Conservation (phyloP, 306 rosid genomes). For the Urtica urens region DNA sequence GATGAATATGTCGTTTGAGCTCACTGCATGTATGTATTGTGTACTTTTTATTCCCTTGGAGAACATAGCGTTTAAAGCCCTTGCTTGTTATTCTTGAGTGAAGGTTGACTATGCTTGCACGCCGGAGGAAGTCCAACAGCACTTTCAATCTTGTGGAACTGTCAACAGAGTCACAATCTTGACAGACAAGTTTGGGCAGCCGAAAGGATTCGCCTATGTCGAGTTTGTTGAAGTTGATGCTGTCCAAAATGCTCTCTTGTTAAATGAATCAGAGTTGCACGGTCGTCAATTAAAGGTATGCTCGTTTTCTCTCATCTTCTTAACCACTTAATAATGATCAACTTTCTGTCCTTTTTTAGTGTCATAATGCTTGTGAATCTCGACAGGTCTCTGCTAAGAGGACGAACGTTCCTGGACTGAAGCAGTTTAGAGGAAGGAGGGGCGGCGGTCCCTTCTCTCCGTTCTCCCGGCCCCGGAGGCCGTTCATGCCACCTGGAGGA, state of each 20-base stretch:
- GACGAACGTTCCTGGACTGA: conserved; percentile 91
- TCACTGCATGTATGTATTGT: not conserved
- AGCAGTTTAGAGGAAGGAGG: conserved; percentile 79
- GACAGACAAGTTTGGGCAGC: conserved; percentile 99
- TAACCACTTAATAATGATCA: too few species aligned
- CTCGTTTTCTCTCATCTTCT: too few species aligned
- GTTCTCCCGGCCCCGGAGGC: conserved; percentile 58
- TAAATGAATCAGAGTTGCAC: conserved; percentile 93
- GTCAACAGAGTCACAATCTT: conserved; percentile 95
- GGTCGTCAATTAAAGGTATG: conserved; percentile 95
- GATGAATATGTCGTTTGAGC: not conserved
- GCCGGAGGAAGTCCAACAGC: conserved; percentile 99
- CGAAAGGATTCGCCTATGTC: conserved; percentile 96
- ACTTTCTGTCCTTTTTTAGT: conserved; percentile 12
- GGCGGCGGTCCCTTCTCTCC: conserved; percentile 30
- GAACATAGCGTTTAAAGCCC: not conserved
- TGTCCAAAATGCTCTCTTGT: conserved; percentile 80
- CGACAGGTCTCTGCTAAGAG: conserved; percentile 92
- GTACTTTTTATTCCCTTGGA: not conserved
- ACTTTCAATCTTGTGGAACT: conserved; percentile 99
- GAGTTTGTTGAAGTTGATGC: conserved; percentile 96
- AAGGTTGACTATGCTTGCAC: conserved; percentile 98
- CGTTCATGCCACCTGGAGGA: conserved; percentile 51
- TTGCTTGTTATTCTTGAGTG: conserved; percentile 10
- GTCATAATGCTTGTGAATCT: conserved; percentile 11